A percentile compares a stretch with the other conserved stretches of the same genome.
These are phyloP conservation scores for Boechera retrofracta DNA, from an alignment of 345 rosid species.

Conservation along the genomic window DNA sequence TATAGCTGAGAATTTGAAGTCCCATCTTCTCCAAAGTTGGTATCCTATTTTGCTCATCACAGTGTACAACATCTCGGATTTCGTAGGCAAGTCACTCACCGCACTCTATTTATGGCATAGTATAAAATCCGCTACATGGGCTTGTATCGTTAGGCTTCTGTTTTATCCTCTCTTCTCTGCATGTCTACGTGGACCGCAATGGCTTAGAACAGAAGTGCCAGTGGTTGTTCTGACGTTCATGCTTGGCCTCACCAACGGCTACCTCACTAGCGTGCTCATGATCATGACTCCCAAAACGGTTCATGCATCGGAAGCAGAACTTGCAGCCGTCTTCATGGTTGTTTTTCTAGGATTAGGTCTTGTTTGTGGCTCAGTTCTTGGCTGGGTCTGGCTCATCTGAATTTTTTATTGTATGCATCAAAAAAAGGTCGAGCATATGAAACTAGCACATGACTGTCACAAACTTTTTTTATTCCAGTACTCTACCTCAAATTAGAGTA, in stretches of 20 bases:
- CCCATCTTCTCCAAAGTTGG: constrained; percentile 69
- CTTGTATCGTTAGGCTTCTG: constrained; percentile 61
- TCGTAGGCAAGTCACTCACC: constrained; percentile 76
- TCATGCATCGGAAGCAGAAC: constrained; percentile 70
- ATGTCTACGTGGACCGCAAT: constrained; percentile 77
- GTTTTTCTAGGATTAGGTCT: constrained; percentile 80
- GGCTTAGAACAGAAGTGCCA: constrained; percentile 78
- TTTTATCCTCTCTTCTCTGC: constrained; percentile 80
- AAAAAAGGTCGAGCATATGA: not conserved
- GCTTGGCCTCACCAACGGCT: constrained; percentile 86
- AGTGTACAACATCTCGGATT: constrained; percentile 73
- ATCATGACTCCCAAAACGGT: constrained; percentile 79
- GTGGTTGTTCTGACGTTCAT: constrained; percentile 66
- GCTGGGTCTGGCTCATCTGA: constrained; percentile 87
- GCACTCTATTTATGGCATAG: constrained; percentile 62
- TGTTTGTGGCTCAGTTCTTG: constrained; percentile 75
- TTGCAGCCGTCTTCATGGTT: constrained; percentile 75
- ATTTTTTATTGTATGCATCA: not conserved
- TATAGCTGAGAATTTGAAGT: constrained; percentile 68
- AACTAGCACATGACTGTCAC: not conserved
- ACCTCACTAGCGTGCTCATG: constrained; percentile 87
- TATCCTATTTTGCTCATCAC: constrained; percentile 83
- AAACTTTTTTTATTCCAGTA: not conserved
- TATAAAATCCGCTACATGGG: constrained; percentile 70
- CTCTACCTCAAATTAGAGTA: not conserved